Evolutionary conservation across 352 stramenopile genomes (phyloP).

Genomic region (Globisporangium abappressorium): DNA sequence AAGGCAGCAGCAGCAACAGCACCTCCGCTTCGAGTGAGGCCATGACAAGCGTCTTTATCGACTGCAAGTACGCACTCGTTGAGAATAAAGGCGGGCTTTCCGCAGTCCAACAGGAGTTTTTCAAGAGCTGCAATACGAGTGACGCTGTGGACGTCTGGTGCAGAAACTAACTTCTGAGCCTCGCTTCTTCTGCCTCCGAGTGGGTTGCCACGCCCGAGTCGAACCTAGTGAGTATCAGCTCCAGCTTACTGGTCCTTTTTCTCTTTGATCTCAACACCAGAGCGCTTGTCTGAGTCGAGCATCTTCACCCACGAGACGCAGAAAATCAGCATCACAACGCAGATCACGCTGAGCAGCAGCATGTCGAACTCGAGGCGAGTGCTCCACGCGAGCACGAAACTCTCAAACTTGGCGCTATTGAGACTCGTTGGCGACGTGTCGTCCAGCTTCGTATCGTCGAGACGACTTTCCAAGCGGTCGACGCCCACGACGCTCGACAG

Average conservation of each 20-base stretch:
- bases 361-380: slow-evolving; percentile 12
- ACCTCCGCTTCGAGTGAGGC: neutral
- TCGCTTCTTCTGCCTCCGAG: neutral
- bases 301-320: slow-evolving; percentile 6
- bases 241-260: too few relatives aligned
- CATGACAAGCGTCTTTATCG: neutral
- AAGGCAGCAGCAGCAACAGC: neutral
- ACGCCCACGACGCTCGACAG: neutral
- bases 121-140: slow-evolving; percentile 11
- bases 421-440: neutral
- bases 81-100: slow-evolving; percentile 6
- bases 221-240: neutral
- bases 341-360: slow-evolving; percentile 5
- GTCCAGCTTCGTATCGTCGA: neutral
- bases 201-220: neutral
- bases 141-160: slow-evolving; percentile 12
- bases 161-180: neutral
- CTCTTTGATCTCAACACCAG: neutral
- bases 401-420: neutral
- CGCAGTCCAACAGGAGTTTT: neutral
- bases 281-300: slow-evolving; percentile 9
- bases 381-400: slow-evolving; percentile 8
- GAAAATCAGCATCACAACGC: neutral
- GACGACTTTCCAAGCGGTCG: neutral
- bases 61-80: slow-evolving; percentile 12